Percentiles rank a stretch among this genome's conserved stretches.
These are phyloP conservation scores for Elaeis oleifera DNA, from an alignment of 202 grass and related monocot genomes.

Conservation along the genomic window DNA sequence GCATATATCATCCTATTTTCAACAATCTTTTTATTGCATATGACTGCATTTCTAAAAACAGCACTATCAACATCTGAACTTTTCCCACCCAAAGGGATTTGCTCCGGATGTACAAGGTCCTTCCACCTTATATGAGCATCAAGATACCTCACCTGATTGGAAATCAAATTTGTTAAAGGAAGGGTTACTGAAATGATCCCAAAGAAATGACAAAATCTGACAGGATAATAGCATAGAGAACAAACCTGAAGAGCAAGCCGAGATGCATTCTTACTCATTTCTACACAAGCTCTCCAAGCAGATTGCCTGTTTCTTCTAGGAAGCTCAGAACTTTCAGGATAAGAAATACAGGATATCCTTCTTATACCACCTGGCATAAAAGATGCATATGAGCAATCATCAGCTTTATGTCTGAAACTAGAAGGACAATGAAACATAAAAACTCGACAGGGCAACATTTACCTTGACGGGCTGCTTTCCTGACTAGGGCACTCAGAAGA, in stretches of 20 bases:
- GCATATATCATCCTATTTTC: conserved; percentile 70
- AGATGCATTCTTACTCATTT: conserved; percentile 61
- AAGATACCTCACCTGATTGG: conserved; percentile 85
- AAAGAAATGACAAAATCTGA: neutral
- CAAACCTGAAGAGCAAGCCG: conserved; percentile 87
- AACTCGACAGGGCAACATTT: conserved; percentile 20
- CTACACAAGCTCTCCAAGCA: conserved; percentile 82
- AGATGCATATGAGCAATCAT: neutral
- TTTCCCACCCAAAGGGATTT: conserved; percentile 60
- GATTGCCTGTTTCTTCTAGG: conserved; percentile 69
- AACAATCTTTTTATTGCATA: conserved; percentile 66
- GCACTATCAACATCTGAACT: conserved; percentile 50
- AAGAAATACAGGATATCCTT: conserved; percentile 63
- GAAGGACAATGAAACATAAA: conserved; percentile 25
- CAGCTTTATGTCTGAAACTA: conserved; percentile 15
- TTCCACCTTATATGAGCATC: conserved; percentile 90
- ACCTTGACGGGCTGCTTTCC: conserved; percentile 98
- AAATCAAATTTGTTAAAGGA: neutral
- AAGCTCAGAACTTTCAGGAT: conserved; percentile 63
- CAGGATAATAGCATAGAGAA: conserved; percentile 8
- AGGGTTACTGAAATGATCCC: neutral
- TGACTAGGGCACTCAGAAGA: conserved; percentile 36
- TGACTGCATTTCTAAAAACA: conserved; percentile 78
- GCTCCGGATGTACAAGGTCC: conserved; percentile 81
- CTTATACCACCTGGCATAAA: conserved; percentile 52